These are phyloP conservation scores for Annona squamosa DNA, from an alignment of 164 flowering plant genomes.

Conservation along the genomic window DNA sequence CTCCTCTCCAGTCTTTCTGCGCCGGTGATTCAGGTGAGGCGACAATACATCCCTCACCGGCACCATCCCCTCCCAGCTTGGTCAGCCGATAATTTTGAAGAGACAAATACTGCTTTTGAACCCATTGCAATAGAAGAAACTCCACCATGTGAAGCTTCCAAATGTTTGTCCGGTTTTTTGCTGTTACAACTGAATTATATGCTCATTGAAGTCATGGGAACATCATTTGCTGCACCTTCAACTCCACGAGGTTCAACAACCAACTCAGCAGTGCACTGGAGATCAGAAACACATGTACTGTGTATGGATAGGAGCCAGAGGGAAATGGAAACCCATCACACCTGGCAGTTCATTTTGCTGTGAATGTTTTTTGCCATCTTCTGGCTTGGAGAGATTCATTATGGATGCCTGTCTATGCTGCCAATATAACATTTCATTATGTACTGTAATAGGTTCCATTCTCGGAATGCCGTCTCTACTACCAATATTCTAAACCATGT, in stretches of 20 bases:
- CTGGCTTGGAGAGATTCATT: background rate
- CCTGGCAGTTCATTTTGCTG: slow-evolving; percentile 8
- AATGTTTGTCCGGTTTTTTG: background rate
- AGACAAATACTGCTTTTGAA: slow-evolving; percentile 1
- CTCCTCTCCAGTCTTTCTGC: no score
- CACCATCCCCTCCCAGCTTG: background rate
- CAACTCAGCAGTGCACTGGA: slow-evolving; percentile 1
- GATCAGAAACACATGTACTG: background rate
- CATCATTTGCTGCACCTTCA: slow-evolving; percentile 1
- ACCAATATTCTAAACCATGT: slow-evolving; percentile 13
- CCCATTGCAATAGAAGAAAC: slow-evolving; percentile 3
- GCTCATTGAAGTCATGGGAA: slow-evolving; percentile 5
- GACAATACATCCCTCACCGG: no score
- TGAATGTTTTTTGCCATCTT: slow-evolving; percentile 5
- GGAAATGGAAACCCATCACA: background rate
- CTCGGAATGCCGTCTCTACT: slow-evolving; percentile 12
- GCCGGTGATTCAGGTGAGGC: no score
- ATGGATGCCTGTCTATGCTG: background rate
- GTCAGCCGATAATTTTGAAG: slow-evolving; percentile 6
- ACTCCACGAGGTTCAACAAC: slow-evolving; percentile 8
- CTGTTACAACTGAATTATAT: background rate
- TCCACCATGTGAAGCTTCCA: background rate
- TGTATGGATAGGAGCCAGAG: background rate
- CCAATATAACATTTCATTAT: background rate
- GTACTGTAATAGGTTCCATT: no score